Conservation (phyloP, 1,139 yeast genomes). For the Geotrichum siamense region DNA sequence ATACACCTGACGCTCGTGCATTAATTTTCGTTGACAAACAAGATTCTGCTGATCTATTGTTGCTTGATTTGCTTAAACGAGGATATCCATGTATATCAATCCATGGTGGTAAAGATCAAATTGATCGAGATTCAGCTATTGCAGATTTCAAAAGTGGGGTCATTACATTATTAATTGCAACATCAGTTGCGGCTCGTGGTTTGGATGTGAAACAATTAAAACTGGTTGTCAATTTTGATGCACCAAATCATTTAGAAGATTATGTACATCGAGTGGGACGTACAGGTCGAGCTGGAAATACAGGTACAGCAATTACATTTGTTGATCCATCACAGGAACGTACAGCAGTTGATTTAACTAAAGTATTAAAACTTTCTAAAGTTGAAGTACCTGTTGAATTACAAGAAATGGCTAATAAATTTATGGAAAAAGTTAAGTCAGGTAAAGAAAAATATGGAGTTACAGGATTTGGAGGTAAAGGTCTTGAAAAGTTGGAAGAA, state of each 20-base stretch:
- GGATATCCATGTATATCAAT: slow-evolving; percentile 60
- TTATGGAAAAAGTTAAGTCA: slow-evolving; percentile 53
- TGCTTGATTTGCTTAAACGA: slow-evolving; percentile 48
- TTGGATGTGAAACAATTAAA: slow-evolving; percentile 79
- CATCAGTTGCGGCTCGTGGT: slow-evolving; percentile 94
- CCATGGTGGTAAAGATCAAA: slow-evolving; percentile 91
- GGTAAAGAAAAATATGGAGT: slow-evolving; percentile 63
- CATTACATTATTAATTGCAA: slow-evolving; percentile 65
- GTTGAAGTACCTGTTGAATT: slow-evolving; percentile 49
- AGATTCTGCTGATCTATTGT: slow-evolving; percentile 65
- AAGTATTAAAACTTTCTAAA: slow-evolving; percentile 55
- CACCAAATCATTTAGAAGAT: slow-evolving; percentile 90
- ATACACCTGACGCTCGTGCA: slow-evolving; percentile 44
- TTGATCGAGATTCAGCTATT: slow-evolving; percentile 72
- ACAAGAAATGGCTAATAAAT: slow-evolving; percentile 47
- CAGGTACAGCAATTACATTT: slow-evolving; percentile 75
- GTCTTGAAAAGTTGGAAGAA: slow-evolving; percentile 72
- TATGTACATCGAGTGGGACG: slow-evolving; percentile 95
- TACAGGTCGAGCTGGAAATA: slow-evolving; percentile 85
- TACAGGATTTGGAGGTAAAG: slow-evolving; percentile 93
- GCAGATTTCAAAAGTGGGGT: slow-evolving; percentile 62
- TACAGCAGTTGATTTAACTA: slow-evolving; percentile 52
- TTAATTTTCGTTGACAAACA: slow-evolving; percentile 86
- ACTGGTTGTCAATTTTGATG: slow-evolving; percentile 77
- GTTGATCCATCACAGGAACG: slow-evolving; percentile 59